Evolutionary conservation across 306 rosid species (phyloP), one percentile per base, ranked within the genome.

Genomic region (Rosa lucieae): DNA sequence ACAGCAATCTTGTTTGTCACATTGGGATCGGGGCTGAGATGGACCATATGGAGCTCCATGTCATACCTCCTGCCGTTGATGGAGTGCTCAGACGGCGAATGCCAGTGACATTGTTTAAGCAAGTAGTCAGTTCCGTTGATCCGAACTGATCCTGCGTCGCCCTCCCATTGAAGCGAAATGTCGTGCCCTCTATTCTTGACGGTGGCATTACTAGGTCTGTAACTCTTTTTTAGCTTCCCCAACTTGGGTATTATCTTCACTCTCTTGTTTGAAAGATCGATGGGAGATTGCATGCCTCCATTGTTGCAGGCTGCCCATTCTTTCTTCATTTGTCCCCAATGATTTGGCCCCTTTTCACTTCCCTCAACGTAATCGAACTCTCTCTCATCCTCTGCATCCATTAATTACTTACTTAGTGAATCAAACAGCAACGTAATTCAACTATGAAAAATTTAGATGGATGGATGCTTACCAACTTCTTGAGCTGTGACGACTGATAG

Each of bases 61-160:
- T 81, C 78, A 9, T 29, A 87, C 93, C 88, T 89, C n/a, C 82
- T 85, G 66, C 93, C 91, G 52, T 92, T 88, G 82, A 92, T 70
- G 77, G 95, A 69, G 20, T 92, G 97, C 78, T 92, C 95, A 0
- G 97, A 87, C 48, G 95, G 93, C 5, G 93, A 88, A 76, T 92
- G 97, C 93, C 95, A 92, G 70, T 92, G 97, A n/a, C 84, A 23
- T 74, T 87, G 95, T 15, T 76, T 83, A 14, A 92, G 90, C 61
- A 75, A 67, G 76, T 80, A 92, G 2, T 79, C 32, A 0, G 85
- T 86, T 55, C 88, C 96, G 39, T 86, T 88, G 49, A 92, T 82
- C n/a, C 58, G 8, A 29, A 89, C 61, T 29, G 86, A 87, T 61
- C 97, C 95, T 0, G 93, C 92, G 47, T 86, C 81, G 42, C 76